Base-by-base conservation (phyloP, 2,329 filamentous ascomycete genomes). In the Xylariales sp. region DNA sequence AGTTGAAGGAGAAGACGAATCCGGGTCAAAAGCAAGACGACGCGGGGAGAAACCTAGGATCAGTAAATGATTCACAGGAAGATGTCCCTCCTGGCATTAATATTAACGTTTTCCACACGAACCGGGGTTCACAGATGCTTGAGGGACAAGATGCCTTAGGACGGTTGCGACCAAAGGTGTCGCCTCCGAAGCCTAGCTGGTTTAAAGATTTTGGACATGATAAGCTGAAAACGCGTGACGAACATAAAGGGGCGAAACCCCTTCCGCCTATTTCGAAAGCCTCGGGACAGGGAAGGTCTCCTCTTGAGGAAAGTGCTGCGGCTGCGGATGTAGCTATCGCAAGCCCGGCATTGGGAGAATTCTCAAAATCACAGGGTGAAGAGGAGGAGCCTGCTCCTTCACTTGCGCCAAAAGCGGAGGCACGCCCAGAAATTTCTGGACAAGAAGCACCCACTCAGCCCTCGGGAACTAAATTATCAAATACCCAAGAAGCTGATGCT, bases 81-180 rank as follows among this genome's bases (percentile, higher is more conserved):
- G 79, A 81, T 39, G 69, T 81, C 0, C 83, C 83, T 2, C 71
- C 77, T 0, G 83, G 76, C 30, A 74, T 85, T 28, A 79, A 85
- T 62, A 71, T 85, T 58, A 82, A 84, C 56, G 74, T 87, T 23
- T 87, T 87, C 62, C 83, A 83, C 65, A 85, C 84, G 1, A 74
- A 72, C 14, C 78, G 79, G 32, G 84, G 82, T 3, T 83, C 84
- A 1, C 81, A 81, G 50, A 79, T 86, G 7, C 62, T 87, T 34
- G 74, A 79, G 55, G 68, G 72, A 23, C 55, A 76, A 45, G 72
- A 73, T 57, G 60, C 48, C 5, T 8, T 69, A 28, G 67, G 69
- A 48, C 68, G 60, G 55, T 69, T 68, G 46, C 71, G 65, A 52
- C 72, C 74, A 18, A 70, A 70, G 8, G 50, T 43, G 7, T 66